Percentiles rank a stretch among this genome's conserved stretches.
These are phyloP conservation scores for Sarocladium kiliense DNA, from an alignment of 2,329 filamentous ascomycete genomes.

Conservation along the genomic window DNA sequence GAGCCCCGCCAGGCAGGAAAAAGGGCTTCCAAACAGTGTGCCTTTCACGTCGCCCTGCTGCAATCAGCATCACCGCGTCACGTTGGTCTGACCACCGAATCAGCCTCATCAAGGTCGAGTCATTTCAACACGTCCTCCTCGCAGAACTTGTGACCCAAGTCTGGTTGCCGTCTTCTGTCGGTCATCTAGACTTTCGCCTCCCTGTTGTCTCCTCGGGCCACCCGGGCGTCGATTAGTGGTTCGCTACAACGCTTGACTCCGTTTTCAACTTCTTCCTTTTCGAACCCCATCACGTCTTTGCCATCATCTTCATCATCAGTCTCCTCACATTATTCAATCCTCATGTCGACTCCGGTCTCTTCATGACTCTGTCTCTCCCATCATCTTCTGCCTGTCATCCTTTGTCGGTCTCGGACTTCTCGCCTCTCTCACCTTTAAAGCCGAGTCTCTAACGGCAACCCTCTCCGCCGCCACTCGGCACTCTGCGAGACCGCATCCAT, in stretches of 20 bases:
- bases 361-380: background rate
- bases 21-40: background rate
- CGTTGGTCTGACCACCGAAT: conserved; percentile 5
- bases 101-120: conserved; percentile 4
- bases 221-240: background rate
- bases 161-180: background rate
- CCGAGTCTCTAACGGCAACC: background rate
- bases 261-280: conserved; percentile 2
- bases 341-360: background rate
- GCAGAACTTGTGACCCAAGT: background rate
- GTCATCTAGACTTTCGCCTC: background rate
- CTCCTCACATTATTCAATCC: background rate
- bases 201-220: background rate
- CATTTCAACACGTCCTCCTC: background rate
- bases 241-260: background rate
- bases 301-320: background rate
- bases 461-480: background rate
- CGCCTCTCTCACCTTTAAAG: background rate
- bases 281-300: background rate
- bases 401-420: background rate
- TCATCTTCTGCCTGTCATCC: background rate
- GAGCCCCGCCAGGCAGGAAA: background rate
- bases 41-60: conserved; percentile 10
- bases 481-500: conserved; percentile 7
- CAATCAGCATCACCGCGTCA: conserved; percentile 3